Evolutionary conservation across 805 yeast genomes (phyloP).

Genomic region (Myxozyma nipponensis): DNA sequence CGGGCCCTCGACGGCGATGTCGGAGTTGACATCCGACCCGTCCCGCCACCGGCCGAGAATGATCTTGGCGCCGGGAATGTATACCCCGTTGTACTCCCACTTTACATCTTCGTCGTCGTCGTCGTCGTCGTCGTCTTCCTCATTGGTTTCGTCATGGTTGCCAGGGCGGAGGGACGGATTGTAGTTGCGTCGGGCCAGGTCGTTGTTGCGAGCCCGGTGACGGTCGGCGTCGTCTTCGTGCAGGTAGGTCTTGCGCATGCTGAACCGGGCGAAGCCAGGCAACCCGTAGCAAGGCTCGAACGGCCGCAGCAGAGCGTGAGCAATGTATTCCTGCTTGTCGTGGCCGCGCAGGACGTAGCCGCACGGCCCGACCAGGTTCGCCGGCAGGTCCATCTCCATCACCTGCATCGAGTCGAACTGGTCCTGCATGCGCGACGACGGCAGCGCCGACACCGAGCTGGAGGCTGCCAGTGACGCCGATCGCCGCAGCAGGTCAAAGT

Average conservation of each 20-base stretch:
- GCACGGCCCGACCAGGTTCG: slow-evolving; percentile 15
- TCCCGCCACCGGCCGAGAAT: slow-evolving; percentile 26
- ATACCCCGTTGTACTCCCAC: slow-evolving; percentile 27
- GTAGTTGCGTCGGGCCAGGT: neutral
- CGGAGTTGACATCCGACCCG: slow-evolving; percentile 11
- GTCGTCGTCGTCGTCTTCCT: slow-evolving; percentile 8
- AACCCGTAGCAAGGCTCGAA: slow-evolving; percentile 21
- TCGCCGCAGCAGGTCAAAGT: slow-evolving; percentile 23
- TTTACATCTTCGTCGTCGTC: slow-evolving; percentile 21
- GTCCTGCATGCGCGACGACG: slow-evolving; percentile 9
- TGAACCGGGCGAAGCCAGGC: slow-evolving; percentile 26
- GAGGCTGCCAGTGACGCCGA: neutral
- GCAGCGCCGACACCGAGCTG: slow-evolving; percentile 6
- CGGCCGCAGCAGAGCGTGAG: slow-evolving; percentile 18
- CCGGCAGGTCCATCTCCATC: slow-evolving; percentile 21
- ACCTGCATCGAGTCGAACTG: slow-evolving; percentile 25
- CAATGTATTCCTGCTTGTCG: slow-evolving; percentile 16
- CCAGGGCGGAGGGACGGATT: neutral
- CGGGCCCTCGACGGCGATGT: slow-evolving; percentile 25
- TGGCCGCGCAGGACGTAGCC: slow-evolving; percentile 24
- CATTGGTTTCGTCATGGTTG: neutral
- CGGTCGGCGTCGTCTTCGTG: neutral
- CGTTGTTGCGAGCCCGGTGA: neutral
- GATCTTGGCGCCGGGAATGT: slow-evolving; percentile 26
- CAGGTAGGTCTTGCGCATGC: slow-evolving; percentile 25